Conservation (phyloP, 2,329 filamentous ascomycete genomes). For the Westerdykella aurantiaca region DNA sequence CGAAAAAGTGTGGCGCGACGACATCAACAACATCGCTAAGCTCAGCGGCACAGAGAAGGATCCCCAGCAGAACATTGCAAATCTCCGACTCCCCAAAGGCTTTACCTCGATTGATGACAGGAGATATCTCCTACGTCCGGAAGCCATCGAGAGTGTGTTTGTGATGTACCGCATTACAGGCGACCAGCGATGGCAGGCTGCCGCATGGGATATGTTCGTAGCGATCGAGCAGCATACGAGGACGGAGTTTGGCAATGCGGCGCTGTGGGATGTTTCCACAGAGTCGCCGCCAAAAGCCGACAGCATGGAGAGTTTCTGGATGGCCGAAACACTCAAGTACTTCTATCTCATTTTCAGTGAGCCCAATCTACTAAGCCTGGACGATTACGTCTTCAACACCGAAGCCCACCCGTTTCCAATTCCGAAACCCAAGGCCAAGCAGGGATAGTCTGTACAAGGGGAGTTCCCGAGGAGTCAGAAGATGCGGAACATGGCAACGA, state of each 20-base stretch:
- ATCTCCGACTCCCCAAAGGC: constrained; percentile 39
- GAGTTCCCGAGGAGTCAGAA: too few relatives aligned
- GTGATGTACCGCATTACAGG: constrained; percentile 56
- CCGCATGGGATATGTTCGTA: constrained; percentile 49
- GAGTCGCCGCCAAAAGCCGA: constrained; percentile 36
- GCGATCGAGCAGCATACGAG: constrained; percentile 40
- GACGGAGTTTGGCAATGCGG: constrained; percentile 44
- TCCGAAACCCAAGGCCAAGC: constrained; percentile 10
- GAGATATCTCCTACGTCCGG: constrained; percentile 47
- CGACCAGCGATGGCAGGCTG: constrained; percentile 42
- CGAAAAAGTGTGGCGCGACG: constrained; percentile 46
- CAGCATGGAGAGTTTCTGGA: constrained; percentile 48
- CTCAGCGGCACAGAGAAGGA: constrained; percentile 21
- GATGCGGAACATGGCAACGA: too few relatives aligned
- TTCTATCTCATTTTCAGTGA: constrained; percentile 46
- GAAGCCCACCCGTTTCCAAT: constrained; percentile 40
- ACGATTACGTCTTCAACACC: constrained; percentile 43
- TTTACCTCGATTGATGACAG: constrained; percentile 42
- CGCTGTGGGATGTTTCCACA: constrained; percentile 40
- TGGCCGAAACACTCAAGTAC: constrained; percentile 48
- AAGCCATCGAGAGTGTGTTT: constrained; percentile 59
- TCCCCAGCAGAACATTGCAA: constrained; percentile 33
- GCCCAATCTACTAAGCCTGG: constrained; percentile 39
- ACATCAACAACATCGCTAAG: constrained; percentile 24
- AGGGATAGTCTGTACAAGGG: not conserved